Conservation (phyloP, 192 early-diverging fungal genomes). For the Geranomyces variabilis region DNA sequence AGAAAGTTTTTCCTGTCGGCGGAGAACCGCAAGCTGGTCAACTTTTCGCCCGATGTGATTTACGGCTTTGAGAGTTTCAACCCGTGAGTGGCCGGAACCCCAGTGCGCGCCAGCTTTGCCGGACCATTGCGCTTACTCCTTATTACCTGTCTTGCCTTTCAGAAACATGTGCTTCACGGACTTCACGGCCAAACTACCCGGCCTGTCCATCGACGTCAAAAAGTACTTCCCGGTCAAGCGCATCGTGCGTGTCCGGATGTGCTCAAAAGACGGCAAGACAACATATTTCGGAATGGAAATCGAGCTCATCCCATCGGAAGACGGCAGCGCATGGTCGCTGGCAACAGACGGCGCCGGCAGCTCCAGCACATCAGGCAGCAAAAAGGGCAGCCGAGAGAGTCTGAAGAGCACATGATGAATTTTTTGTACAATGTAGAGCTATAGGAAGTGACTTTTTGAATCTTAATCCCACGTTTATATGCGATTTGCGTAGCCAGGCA, state of each 20-base stretch:
- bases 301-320: slow-evolving; percentile 11
- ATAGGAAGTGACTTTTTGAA: too few relatives aligned
- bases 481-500: too few relatives aligned
- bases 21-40: slow-evolving; percentile 20
- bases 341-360: not conserved
- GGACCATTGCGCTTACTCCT: too few relatives aligned
- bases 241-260: slow-evolving; percentile 15
- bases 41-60: slow-evolving; percentile 20
- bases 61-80: slow-evolving; percentile 35
- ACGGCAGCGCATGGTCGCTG: slow-evolving; percentile 2
- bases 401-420: not conserved
- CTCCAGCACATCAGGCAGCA: not conserved
- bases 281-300: slow-evolving; percentile 21
- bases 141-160: not conserved
- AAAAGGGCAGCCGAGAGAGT: slow-evolving; percentile 1
- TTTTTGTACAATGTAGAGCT: too few relatives aligned
- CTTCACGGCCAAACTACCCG: slow-evolving; percentile 29
- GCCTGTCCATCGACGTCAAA: slow-evolving; percentile 33
- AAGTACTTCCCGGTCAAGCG: slow-evolving; percentile 23
- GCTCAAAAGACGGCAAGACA: slow-evolving; percentile 20
- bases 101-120: not conserved
- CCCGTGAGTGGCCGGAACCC: slow-evolving; percentile 3
- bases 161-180: slow-evolving; percentile 24
- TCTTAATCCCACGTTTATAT: too few relatives aligned
- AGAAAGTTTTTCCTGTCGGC: slow-evolving; percentile 25